Percentiles rank a stretch among this genome's conserved stretches.
Evolutionary conservation across 2,329 filamentous ascomycete species (phyloP).

Genomic region (Colletotrichum filicis): DNA sequence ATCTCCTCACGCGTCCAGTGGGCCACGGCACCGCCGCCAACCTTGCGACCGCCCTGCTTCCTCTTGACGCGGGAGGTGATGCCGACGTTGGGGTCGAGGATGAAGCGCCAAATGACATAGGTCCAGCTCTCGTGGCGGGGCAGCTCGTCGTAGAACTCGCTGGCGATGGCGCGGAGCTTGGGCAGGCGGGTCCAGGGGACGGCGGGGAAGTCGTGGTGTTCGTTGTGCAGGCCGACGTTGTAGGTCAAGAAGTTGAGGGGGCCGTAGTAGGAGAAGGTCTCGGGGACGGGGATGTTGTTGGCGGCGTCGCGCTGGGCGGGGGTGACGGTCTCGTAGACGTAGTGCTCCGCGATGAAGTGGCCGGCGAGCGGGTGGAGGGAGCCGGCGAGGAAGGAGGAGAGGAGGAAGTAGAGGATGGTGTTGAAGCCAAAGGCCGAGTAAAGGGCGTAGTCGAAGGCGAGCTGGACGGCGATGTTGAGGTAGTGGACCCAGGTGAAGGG

Average conservation of each 20-base stretch:
- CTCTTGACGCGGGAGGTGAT: slow-evolving; percentile 94
- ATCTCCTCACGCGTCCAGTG: slow-evolving; percentile 77
- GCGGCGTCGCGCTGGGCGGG: slow-evolving; percentile 65
- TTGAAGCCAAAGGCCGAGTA: slow-evolving; percentile 69
- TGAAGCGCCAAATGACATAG: slow-evolving; percentile 94
- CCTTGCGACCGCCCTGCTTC: slow-evolving; percentile 76
- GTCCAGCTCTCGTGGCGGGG: slow-evolving; percentile 92
- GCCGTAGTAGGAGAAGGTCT: slow-evolving; percentile 98
- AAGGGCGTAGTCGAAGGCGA: slow-evolving; percentile 80
- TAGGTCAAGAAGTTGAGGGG: slow-evolving; percentile 92
- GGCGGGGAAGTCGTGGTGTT: slow-evolving; percentile 98
- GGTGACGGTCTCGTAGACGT: slow-evolving; percentile 77
- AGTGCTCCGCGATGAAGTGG: slow-evolving; percentile 99
- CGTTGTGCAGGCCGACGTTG: slow-evolving; percentile 97
- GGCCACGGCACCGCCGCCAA: slow-evolving; percentile 56
- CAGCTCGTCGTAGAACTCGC: slow-evolving; percentile 91
- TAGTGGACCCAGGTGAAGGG: slow-evolving; percentile 88
- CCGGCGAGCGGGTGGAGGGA: slow-evolving; percentile 94
- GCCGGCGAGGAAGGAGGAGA: slow-evolving; percentile 93
- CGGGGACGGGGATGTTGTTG: slow-evolving; percentile 77
- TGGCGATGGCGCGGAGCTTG: slow-evolving; percentile 80
- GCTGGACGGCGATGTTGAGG: slow-evolving; percentile 82
- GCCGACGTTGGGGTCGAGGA: slow-evolving; percentile 88
- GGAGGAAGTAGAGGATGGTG: slow-evolving; percentile 82
- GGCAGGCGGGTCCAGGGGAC: slow-evolving; percentile 93